Percentiles rank a stretch among this genome's conserved stretches.
Evolutionary conservation across 2,329 filamentous ascomycete species (phyloP).

Genomic region (Colletotrichum tropicicola): DNA sequence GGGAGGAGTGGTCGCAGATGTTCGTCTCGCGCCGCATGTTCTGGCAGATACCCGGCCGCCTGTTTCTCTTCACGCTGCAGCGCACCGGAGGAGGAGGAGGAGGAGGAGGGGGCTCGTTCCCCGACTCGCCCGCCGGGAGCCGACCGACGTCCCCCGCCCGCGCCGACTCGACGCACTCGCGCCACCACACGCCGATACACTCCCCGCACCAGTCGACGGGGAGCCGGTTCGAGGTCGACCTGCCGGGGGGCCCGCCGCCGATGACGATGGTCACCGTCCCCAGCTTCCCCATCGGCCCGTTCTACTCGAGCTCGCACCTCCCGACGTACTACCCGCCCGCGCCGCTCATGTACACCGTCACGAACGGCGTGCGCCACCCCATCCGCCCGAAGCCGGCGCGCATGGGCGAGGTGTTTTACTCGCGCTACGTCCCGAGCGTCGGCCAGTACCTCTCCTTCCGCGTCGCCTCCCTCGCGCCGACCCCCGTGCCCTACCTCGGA

Average conservation of each 20-base stretch:
- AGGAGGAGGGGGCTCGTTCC: conserved; percentile 46
- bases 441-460: conserved; percentile 90
- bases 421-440: conserved; percentile 83
- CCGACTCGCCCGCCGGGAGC: conserved; percentile 62
- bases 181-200: conserved; percentile 32
- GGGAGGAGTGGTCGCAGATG: conserved; percentile 79
- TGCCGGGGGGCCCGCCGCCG: conserved; percentile 49
- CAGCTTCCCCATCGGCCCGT: conserved; percentile 69
- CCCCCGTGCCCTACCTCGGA: conserved; percentile 71
- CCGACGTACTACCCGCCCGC: conserved; percentile 91
- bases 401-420: conserved; percentile 92
- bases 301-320: conserved; percentile 83
- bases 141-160: conserved; percentile 61
- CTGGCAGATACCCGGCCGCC: conserved; percentile 89
- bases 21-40: conserved; percentile 84
- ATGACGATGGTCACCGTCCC: conserved; percentile 42
- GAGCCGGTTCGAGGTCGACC: conserved; percentile 38
- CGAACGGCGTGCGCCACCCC: conserved; percentile 83
- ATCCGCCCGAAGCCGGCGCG: conserved; percentile 87
- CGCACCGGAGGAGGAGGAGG: conserved; percentile 63
- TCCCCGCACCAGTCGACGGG: conserved; percentile 39
- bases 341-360: conserved; percentile 82
- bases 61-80: conserved; percentile 88
- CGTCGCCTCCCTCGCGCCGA: conserved; percentile 75
- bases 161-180: conserved; percentile 40